These are phyloP conservation scores for Arachnopeziza araneosa DNA, from an alignment of 2,329 filamentous ascomycete species.

Conservation along the genomic window DNA sequence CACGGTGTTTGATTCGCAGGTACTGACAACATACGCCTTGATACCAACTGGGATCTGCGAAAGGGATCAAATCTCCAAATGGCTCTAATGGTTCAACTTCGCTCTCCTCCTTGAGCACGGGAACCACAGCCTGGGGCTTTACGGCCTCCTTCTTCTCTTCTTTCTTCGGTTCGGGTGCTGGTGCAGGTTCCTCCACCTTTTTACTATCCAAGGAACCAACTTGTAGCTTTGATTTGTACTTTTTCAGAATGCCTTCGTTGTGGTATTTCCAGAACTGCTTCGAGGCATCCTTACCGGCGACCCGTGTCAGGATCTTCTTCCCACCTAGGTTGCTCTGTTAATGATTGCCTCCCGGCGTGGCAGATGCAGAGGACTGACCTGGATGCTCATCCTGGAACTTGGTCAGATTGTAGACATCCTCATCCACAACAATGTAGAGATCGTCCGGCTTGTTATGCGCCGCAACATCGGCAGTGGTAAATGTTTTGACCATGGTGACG, in stretches of 20 bases:
- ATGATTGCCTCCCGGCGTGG: neutral
- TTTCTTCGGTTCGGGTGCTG: conserved; percentile 44
- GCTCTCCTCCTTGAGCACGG: conserved; percentile 35
- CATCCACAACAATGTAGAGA: conserved; percentile 86
- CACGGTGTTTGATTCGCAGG: neutral
- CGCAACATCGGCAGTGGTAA: conserved; percentile 78
- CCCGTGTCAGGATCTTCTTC: conserved; percentile 30
- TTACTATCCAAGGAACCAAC: conserved; percentile 74
- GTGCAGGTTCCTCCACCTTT: conserved; percentile 42
- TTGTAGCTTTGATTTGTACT: conserved; percentile 73
- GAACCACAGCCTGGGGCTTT: conserved; percentile 52
- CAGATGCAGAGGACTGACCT: conserved; percentile 43
- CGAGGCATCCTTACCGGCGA: conserved; percentile 32
- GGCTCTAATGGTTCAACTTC: conserved; percentile 72
- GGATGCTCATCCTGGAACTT: conserved; percentile 83
- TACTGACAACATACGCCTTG: conserved; percentile 64
- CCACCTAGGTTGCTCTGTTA: conserved; percentile 37
- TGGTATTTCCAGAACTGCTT: conserved; percentile 34
- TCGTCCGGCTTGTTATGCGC: conserved; percentile 84
- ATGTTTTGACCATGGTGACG: conserved; percentile 73
- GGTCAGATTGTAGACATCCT: conserved; percentile 93
- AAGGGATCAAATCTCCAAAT: conserved; percentile 83
- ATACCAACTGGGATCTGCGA: conserved; percentile 91
- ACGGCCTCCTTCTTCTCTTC: conserved; percentile 40
- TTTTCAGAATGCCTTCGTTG: conserved; percentile 33